Percentiles rank a stretch among this genome's conserved stretches.
Conservation (phyloP, 2,329 filamentous ascomycete genomes). For the Monosporascus cannonballus region DNA sequence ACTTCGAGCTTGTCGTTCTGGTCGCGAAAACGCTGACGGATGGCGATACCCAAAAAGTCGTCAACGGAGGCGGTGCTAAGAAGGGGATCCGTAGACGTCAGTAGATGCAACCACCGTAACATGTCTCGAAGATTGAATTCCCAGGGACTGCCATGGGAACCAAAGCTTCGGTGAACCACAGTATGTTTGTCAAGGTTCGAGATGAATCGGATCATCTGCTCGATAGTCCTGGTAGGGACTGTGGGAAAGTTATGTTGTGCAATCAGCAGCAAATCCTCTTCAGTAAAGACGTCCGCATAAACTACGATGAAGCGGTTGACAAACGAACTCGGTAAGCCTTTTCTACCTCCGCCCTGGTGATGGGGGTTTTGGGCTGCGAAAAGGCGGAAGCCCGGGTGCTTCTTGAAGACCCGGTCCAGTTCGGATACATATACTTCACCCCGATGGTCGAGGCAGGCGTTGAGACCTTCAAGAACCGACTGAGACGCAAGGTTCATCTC, state of each 20-base stretch:
- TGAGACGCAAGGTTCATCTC: slow-evolving; percentile 99
- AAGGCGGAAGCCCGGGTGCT: slow-evolving; percentile 84
- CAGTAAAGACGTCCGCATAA: slow-evolving; percentile 84
- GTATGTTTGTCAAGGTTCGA: slow-evolving; percentile 70
- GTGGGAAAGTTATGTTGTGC: slow-evolving; percentile 70
- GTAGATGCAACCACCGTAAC: slow-evolving; percentile 76
- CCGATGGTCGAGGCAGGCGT: slow-evolving; percentile 93
- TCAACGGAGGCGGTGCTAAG: slow-evolving; percentile 53
- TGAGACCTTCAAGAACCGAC: slow-evolving; percentile 90
- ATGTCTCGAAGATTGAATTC: slow-evolving; percentile 93
- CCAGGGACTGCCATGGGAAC: slow-evolving; percentile 72
- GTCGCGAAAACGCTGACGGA: slow-evolving; percentile 81
- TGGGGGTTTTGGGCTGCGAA: slow-evolving; percentile 98
- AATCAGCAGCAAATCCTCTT: slow-evolving; percentile 76
- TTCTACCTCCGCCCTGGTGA: slow-evolving; percentile 91
- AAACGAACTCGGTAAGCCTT: slow-evolving; percentile 90
- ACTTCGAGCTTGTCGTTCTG: slow-evolving; percentile 61
- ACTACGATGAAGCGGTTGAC: slow-evolving; percentile 98
- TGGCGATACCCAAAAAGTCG: slow-evolving; percentile 76
- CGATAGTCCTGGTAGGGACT: slow-evolving; percentile 52
- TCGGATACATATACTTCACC: slow-evolving; percentile 95
- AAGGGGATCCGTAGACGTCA: slow-evolving; percentile 54
- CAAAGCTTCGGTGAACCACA: slow-evolving; percentile 51
- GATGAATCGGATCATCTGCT: slow-evolving; percentile 72
- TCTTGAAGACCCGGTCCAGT: slow-evolving; percentile 86